phyloP scores from a whole-genome alignment of 148 eudicot species.

The Vaccinium darrowii region DNA sequence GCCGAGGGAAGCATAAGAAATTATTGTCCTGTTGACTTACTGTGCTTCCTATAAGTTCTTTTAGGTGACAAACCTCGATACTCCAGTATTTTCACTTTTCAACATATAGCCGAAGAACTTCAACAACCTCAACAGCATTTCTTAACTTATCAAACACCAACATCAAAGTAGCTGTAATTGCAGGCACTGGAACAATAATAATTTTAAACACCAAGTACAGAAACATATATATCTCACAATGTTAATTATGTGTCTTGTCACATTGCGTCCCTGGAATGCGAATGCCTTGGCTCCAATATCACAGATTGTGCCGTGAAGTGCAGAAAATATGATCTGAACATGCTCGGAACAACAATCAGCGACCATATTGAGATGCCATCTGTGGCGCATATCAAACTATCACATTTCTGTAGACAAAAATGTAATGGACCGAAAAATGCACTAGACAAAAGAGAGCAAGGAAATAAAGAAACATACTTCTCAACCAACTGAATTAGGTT shows the following conservation, averaged over 20 bases:
- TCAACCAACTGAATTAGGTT: conserved; percentile 66
- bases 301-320: conserved; percentile 44
- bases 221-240: conserved; percentile 42
- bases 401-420: conserved; percentile 6
- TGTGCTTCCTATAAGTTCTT: neutral
- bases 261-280: conserved; percentile 48
- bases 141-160: neutral
- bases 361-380: conserved; percentile 63
- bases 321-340: conserved; percentile 67
- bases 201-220: neutral
- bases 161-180: neutral
- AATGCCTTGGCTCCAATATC: conserved; percentile 65
- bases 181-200: neutral
- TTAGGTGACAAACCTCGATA: neutral
- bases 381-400: conserved; percentile 24
- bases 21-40: neutral
- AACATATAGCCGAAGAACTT: neutral
- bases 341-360: conserved; percentile 60
- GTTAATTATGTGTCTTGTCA: conserved; percentile 53
- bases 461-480: conserved; percentile 31
- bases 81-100: neutral
- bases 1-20: no score
- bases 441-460: conserved; percentile 1
- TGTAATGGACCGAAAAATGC: neutral
- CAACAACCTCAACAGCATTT: neutral